Conservation (phyloP, 345 rosid species). For the Punica granatum region DNA sequence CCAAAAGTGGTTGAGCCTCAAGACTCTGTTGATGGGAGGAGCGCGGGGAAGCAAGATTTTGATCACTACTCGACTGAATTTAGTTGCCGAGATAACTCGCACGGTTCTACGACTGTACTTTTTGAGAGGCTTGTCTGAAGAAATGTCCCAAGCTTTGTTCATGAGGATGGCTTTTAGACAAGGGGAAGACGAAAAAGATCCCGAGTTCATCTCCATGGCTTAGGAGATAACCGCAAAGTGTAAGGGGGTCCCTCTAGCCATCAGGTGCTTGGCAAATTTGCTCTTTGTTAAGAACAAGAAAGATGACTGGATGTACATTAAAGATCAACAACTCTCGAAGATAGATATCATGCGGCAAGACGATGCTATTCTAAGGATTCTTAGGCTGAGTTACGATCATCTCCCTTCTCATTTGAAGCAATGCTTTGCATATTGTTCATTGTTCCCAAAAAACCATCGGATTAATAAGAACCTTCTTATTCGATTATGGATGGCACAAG, state of each 20-base stretch:
- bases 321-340: not conserved
- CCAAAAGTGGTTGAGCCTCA: constrained; percentile 5
- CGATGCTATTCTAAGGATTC: constrained; percentile 2
- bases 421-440: constrained; percentile 23
- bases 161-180: not conserved
- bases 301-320: not conserved
- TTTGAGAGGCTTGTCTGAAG: not conserved
- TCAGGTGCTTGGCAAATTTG: constrained; percentile 11
- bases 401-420: constrained; percentile 21
- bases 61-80: constrained; percentile 6
- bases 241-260: constrained; percentile 20
- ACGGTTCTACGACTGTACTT: not conserved
- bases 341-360: not conserved
- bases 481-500: constrained; percentile 21
- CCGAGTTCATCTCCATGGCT: not conserved
- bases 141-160: not conserved
- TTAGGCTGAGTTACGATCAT: constrained; percentile 20
- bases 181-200: not conserved
- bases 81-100: constrained; percentile 1
- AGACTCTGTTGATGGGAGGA: not conserved
- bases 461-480: constrained; percentile 4
- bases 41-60: constrained; percentile 14
- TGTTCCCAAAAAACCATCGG: constrained; percentile 16
- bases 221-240: constrained; percentile 14
- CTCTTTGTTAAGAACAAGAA: not conserved